phyloP scores from a whole-genome alignment of 129 eudicot genomes.

The Kitagawia praeruptora region DNA sequence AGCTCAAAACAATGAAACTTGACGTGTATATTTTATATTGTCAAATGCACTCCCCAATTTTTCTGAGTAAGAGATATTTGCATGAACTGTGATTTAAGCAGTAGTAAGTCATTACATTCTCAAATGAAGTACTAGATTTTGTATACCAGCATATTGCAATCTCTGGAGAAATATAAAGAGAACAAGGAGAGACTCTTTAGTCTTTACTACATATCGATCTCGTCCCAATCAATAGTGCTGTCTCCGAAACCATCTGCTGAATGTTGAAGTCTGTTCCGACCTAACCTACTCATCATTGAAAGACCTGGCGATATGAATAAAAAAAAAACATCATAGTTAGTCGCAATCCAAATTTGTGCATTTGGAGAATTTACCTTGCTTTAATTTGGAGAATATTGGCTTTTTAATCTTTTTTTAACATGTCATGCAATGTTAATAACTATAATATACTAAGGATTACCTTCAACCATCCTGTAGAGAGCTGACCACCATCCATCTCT shows the following conservation, averaged over 20 bases:
- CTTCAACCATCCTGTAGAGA: slow-evolving; percentile 76
- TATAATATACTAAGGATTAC: slow-evolving; percentile 19
- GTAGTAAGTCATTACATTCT: background rate
- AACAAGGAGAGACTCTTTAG: background rate
- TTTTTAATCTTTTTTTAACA: too few relatives aligned
- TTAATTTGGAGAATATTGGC: too few relatives aligned
- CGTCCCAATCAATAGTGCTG: slow-evolving; percentile 49
- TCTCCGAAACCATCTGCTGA: too few relatives aligned
- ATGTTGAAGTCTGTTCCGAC: slow-evolving; percentile 24
- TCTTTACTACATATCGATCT: slow-evolving; percentile 13
- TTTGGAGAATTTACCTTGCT: too few relatives aligned
- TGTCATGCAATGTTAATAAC: background rate
- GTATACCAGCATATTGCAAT: background rate
- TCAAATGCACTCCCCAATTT: too few relatives aligned
- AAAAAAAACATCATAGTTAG: background rate
- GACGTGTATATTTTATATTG: too few relatives aligned
- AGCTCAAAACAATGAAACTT: too few relatives aligned
- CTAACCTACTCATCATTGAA: too few relatives aligned
- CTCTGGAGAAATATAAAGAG: background rate
- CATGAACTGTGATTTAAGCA: background rate
- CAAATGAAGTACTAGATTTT: background rate
- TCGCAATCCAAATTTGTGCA: too few relatives aligned
- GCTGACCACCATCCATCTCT: slow-evolving; percentile 89
- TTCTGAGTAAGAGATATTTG: too few relatives aligned
- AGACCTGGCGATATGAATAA: slow-evolving; percentile 19